Evolutionary conservation across 192 early-diverging fungal genomes (phyloP).

Genomic region (Coemansia sp.): DNA sequence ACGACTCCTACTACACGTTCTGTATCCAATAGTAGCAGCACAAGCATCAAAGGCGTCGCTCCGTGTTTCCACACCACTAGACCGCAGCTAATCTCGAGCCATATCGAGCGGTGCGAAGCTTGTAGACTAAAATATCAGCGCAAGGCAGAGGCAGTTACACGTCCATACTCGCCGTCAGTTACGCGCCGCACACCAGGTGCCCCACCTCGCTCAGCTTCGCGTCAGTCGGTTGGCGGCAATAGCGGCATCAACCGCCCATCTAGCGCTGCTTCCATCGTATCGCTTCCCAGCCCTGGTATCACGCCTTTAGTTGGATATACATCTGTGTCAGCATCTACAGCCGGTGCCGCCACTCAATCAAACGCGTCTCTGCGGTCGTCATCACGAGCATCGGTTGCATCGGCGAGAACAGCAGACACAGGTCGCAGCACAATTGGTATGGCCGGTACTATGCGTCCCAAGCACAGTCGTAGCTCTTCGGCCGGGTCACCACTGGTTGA

Average conservation of each 20-base stretch:
- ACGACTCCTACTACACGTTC: slow-evolving; percentile 21
- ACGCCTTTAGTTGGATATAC: slow-evolving; percentile 2
- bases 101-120: slow-evolving; percentile 52
- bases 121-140: slow-evolving; percentile 52
- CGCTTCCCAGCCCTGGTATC: slow-evolving; percentile 7
- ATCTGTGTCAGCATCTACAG: background rate
- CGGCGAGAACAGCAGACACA: slow-evolving; percentile 19
- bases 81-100: slow-evolving; percentile 53
- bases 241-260: slow-evolving; percentile 19
- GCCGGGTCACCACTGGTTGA: slow-evolving; percentile 31
- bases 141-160: slow-evolving; percentile 43
- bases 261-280: slow-evolving; percentile 31
- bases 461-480: slow-evolving; percentile 46
- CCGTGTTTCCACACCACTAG: slow-evolving; percentile 52
- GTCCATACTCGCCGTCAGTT: slow-evolving; percentile 28
- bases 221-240: slow-evolving; percentile 28
- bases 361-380: slow-evolving; percentile 30
- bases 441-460: slow-evolving; percentile 11
- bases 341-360: background rate
- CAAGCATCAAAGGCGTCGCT: slow-evolving; percentile 28
- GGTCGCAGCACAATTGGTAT: slow-evolving; percentile 10
- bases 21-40: slow-evolving; percentile 43
- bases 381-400: slow-evolving; percentile 38
- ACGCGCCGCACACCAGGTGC: slow-evolving; percentile 32
- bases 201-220: slow-evolving; percentile 31